Percentiles rank a stretch among this genome's conserved stretches.
Evolutionary conservation across 371 early-diverging fungal species (phyloP).

Genomic region (Choanephora cucurbitarum): DNA sequence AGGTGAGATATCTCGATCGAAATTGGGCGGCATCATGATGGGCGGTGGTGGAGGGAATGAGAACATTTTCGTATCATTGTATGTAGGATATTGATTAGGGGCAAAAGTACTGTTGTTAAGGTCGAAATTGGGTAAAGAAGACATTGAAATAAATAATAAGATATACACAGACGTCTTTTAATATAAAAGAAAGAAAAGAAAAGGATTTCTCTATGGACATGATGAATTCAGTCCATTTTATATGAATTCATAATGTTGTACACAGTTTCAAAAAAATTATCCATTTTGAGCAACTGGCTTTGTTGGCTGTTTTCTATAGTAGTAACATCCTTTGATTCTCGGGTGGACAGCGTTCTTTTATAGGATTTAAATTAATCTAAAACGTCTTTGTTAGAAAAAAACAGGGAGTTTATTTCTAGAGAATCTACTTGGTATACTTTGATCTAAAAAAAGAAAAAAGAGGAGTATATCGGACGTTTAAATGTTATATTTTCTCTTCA

Average conservation of each 20-base stretch:
- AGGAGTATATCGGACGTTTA: neutral
- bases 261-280: no score
- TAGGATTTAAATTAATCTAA: no score
- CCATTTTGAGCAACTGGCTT: neutral
- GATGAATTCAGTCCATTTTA: no score
- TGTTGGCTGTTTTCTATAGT: neutral
- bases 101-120: slow-evolving; percentile 5
- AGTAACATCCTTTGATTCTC: no score
- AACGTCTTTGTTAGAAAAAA: no score
- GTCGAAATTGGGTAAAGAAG: slow-evolving; percentile 12
- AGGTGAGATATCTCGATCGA: slow-evolving; percentile 24
- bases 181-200: slow-evolving; percentile 1
- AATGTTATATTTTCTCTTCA: no score
- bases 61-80: slow-evolving; percentile 9
- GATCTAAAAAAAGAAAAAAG: neutral
- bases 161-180: neutral
- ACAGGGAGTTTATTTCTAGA: no score
- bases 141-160: slow-evolving; percentile 6
- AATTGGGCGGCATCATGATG: slow-evolving; percentile 8
- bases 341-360: no score
- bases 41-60: slow-evolving; percentile 16
- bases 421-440: neutral
- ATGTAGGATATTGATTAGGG: slow-evolving; percentile 3
- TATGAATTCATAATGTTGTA: slow-evolving; percentile 22
- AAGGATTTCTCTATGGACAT: no score